phyloP scores from a whole-genome alignment of 306 rosid genomes.

The Prunus mira region DNA sequence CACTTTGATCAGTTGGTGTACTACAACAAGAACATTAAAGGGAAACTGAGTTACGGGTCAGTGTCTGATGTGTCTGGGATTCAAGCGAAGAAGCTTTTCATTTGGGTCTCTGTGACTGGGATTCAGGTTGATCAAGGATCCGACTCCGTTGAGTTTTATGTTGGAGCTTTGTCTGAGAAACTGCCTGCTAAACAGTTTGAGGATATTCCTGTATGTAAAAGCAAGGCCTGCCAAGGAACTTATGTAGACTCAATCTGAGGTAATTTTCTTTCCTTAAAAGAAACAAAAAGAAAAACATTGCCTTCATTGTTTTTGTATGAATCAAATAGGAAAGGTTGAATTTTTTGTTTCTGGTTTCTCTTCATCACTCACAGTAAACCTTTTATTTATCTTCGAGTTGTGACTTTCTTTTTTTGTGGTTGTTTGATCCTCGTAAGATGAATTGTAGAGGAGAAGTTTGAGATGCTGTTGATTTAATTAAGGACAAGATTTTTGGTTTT shows the following conservation, averaged over 20 bases:
- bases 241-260: constrained; percentile 27
- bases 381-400: not conserved
- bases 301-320: not conserved
- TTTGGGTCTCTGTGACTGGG: constrained; percentile 62
- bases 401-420: not conserved
- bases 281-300: not conserved
- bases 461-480: no score
- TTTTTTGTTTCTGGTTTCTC: not conserved
- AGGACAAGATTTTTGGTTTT: no score
- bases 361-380: not conserved
- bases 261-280: not conserved
- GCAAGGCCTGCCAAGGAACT: constrained; percentile 17
- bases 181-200: constrained; percentile 49
- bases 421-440: not conserved
- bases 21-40: constrained; percentile 44
- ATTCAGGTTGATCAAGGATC: constrained; percentile 40
- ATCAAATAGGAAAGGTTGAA: not conserved
- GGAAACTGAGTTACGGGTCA: constrained; percentile 46
- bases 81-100: constrained; percentile 56
- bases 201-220: constrained; percentile 38
- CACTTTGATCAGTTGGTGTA: constrained; percentile 46
- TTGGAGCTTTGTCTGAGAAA: constrained; percentile 57
- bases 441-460: not conserved
- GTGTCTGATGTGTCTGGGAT: constrained; percentile 63
- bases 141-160: constrained; percentile 42